Evolutionary conservation across 495 filamentous ascomycete species (phyloP).

Genomic region (Hyaloscypha finlandica): DNA sequence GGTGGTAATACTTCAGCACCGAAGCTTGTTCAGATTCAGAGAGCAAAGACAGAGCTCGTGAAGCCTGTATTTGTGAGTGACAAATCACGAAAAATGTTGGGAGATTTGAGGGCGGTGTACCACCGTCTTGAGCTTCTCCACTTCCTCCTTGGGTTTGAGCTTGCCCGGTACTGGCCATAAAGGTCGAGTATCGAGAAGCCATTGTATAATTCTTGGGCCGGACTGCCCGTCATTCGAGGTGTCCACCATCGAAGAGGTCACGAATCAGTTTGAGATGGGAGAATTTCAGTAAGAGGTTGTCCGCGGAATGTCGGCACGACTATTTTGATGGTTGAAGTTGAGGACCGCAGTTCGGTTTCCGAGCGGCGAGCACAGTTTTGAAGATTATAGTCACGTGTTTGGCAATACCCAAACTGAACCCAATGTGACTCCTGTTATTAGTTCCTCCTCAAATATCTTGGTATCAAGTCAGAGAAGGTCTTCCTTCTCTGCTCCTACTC

Average conservation of each 20-base stretch:
- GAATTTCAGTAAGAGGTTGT: background rate
- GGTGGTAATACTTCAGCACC: conserved; percentile 59
- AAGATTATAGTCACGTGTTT: background rate
- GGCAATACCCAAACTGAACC: background rate
- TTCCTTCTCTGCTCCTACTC: too few relatives aligned
- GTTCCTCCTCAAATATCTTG: too few relatives aligned
- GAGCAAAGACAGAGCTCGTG: conserved; percentile 59
- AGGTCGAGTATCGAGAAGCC: conserved; percentile 32
- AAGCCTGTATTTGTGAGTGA: conserved; percentile 42
- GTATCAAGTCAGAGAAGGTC: too few relatives aligned
- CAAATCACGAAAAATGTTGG: background rate
- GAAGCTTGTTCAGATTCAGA: conserved; percentile 48
- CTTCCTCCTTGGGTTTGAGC: conserved; percentile 22
- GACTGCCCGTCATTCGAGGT: background rate
- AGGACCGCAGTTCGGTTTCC: background rate
- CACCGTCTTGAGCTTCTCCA: conserved; percentile 25
- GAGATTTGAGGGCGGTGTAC: conserved; percentile 18
- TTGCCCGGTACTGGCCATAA: conserved; percentile 29
- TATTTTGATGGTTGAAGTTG: background rate
- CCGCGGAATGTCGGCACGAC: background rate
- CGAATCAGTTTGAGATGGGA: background rate
- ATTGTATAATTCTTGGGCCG: conserved; percentile 28
- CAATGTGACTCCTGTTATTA: too few relatives aligned
- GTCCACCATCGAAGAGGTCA: conserved; percentile 2
- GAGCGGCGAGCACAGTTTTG: background rate